phyloP scores from a whole-genome alignment of 2,329 filamentous ascomycete genomes.

The Bipolaris oryzae region DNA sequence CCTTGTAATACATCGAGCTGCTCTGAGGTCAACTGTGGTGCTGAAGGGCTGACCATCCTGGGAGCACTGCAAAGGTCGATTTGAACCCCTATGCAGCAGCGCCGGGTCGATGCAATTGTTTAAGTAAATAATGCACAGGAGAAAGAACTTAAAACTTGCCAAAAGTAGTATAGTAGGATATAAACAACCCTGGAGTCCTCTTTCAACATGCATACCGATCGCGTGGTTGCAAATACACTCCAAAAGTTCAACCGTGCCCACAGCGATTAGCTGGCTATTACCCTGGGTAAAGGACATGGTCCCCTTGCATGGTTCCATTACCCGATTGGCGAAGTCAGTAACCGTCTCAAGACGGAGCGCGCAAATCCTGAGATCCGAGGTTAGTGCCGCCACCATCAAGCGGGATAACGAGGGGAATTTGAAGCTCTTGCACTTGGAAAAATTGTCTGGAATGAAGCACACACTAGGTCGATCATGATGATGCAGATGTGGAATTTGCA shows the following conservation, averaged over 20 bases:
- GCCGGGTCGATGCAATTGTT: not conserved
- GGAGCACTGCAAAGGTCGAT: not conserved
- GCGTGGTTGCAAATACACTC: not conserved
- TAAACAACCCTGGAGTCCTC: not conserved
- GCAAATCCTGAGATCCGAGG: not conserved
- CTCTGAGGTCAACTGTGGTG: not conserved
- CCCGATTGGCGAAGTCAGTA: not conserved
- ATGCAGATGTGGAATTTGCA: not conserved
- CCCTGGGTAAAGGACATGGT: not conserved
- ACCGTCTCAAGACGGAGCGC: not conserved
- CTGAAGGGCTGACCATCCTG: not conserved
- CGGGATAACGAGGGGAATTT: not conserved
- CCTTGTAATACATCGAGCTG: not conserved
- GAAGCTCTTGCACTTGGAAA: not conserved
- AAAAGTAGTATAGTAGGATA: not conserved
- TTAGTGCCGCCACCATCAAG: not conserved
- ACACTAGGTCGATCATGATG: not conserved
- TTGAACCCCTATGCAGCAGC: not conserved
- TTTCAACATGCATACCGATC: not conserved
- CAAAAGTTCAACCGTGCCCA: not conserved
- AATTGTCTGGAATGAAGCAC: not conserved
- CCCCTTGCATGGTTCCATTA: not conserved
- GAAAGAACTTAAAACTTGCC: not conserved
- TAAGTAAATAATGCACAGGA: not conserved
- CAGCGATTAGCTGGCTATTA: not conserved